Conservation (phyloP, 148 eudicot genomes). For the Vaccinium macrocarpon region DNA sequence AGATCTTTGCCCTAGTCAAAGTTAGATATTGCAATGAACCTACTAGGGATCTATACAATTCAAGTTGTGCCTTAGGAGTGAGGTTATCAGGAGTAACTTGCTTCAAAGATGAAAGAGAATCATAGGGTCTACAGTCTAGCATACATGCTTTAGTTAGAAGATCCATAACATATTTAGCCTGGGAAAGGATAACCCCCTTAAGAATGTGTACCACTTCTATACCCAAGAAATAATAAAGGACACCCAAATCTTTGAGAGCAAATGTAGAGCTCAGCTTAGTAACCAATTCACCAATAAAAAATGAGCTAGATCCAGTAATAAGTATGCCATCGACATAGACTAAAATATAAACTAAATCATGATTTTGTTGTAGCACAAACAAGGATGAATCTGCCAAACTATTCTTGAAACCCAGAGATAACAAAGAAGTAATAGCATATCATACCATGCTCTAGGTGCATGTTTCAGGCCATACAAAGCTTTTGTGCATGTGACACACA, state of each 20-base stretch:
- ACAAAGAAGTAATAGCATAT: background rate
- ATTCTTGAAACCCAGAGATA: background rate
- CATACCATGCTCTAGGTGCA: background rate
- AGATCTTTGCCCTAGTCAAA: background rate
- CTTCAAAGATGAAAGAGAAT: background rate
- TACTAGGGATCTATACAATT: background rate
- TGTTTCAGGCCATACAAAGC: background rate
- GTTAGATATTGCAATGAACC: background rate
- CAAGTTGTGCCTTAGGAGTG: background rate
- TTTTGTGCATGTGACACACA: background rate
- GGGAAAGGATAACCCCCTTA: background rate
- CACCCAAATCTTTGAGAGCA: background rate
- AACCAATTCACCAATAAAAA: rapidly evolving
- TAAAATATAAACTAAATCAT: background rate
- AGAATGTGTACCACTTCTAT: rapidly evolving
- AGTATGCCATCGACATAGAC: background rate
- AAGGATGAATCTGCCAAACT: background rate
- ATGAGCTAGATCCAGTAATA: background rate
- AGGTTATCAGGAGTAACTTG: no score
- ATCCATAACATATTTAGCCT: background rate
- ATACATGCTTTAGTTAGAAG: background rate
- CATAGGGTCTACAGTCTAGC: background rate
- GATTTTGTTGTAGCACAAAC: background rate
- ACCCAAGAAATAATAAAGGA: background rate
- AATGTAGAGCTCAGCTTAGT: background rate